Evolutionary conservation across 768 basidiomycete genomes (phyloP).

Genomic region (Boletus pseudo-olivaceus): DNA sequence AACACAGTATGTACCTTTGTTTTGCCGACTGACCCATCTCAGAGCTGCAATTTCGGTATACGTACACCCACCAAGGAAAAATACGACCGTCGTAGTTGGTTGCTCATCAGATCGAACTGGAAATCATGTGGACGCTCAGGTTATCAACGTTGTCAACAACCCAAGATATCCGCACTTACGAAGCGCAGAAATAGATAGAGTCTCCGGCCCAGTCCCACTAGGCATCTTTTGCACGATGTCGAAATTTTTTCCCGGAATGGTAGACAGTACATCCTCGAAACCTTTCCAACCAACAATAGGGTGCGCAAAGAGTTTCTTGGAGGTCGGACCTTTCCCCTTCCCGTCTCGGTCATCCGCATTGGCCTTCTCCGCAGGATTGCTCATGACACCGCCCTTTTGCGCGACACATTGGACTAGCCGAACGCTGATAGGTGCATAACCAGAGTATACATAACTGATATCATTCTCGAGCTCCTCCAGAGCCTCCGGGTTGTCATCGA

Average conservation of each 20-base stretch:
- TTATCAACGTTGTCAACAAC: not conserved
- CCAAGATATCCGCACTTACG: conserved; percentile 29
- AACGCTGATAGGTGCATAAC: conserved; percentile 91
- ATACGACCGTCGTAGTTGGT: conserved; percentile 82
- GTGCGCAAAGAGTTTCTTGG: conserved; percentile 73
- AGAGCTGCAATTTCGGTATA: conserved; percentile 96
- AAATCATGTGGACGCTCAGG: not conserved
- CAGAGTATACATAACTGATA: conserved; percentile 94
- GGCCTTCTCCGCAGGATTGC: conserved; percentile 64
- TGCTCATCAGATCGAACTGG: conserved; percentile 53
- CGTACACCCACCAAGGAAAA: conserved; percentile 96
- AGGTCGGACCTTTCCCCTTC: conserved; percentile 35
- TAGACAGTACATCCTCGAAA: conserved; percentile 84
- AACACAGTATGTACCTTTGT: conserved; percentile 53
- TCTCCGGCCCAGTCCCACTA: conserved; percentile 26
- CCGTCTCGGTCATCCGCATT: conserved; percentile 37
- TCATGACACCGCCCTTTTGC: conserved; percentile 86
- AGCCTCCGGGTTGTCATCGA: conserved; percentile 79
- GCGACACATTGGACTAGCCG: conserved; percentile 91
- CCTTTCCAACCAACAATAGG: conserved; percentile 96
- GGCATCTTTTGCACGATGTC: conserved; percentile 60
- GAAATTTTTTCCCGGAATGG: conserved; percentile 82
- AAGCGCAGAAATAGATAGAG: conserved; percentile 29
- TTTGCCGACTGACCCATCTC: conserved; percentile 86
- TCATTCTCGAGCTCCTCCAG: conserved; percentile 87